Evolutionary conservation across 345 rosid species (phyloP).

Genomic region (Angophora floribunda): DNA sequence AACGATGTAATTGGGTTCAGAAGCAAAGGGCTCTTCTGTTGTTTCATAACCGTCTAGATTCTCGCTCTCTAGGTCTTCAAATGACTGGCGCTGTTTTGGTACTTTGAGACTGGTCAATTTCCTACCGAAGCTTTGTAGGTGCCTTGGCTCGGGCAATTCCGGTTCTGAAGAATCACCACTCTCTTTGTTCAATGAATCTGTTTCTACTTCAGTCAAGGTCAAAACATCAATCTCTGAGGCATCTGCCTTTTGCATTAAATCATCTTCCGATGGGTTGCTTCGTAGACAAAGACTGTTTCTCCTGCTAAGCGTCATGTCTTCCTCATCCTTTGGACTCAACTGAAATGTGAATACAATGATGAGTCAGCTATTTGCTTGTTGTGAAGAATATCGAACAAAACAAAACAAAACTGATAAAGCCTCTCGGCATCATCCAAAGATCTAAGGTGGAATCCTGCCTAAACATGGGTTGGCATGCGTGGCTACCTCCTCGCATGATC

Average conservation of each 20-base stretch:
- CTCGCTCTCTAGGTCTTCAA: slow-evolving; percentile 9
- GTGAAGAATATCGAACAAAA: not conserved
- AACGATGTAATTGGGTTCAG: not conserved
- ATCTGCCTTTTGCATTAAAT: slow-evolving; percentile 16
- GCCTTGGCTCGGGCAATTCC: slow-evolving; percentile 3
- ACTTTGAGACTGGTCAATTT: slow-evolving; percentile 35
- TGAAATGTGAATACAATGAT: slow-evolving; percentile 16
- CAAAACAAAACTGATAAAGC: not conserved
- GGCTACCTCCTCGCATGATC: not conserved
- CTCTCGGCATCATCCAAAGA: not conserved
- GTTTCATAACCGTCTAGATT: slow-evolving; percentile 23
- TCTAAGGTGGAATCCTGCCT: not conserved
- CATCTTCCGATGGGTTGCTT: slow-evolving; percentile 55
- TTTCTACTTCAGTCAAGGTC: slow-evolving; percentile 10
- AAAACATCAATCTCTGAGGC: slow-evolving; percentile 10
- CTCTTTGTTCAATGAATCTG: slow-evolving; percentile 16
- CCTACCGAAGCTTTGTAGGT: slow-evolving; percentile 5
- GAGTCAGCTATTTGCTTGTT: not conserved
- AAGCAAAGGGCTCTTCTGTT: slow-evolving; percentile 5
- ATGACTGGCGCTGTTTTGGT: slow-evolving; percentile 23
- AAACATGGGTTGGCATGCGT: not conserved
- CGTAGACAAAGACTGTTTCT: slow-evolving; percentile 41
- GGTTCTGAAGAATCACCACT: not conserved
- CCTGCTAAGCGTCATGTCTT: slow-evolving; percentile 18
- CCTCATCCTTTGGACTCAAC: slow-evolving; percentile 64